Conservation (phyloP, 768 basidiomycete genomes). For the Boletus sensibilis region DNA sequence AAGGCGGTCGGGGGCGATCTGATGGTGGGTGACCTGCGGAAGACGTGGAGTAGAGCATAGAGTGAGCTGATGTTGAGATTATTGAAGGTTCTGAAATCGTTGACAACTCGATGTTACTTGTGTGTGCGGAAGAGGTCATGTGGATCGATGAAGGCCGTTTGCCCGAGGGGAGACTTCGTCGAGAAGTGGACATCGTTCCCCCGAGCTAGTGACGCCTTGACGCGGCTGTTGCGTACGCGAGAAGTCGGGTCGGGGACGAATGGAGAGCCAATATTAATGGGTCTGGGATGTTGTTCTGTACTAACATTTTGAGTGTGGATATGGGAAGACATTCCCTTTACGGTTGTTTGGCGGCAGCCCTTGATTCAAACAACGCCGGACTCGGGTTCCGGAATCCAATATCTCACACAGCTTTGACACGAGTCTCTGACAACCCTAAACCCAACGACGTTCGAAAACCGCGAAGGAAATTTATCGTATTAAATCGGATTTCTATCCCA, state of each 20-base stretch:
- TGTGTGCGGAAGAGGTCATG: constrained; percentile 6
- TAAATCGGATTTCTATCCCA: neutral
- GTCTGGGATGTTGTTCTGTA: neutral
- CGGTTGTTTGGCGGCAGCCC: constrained; percentile 15
- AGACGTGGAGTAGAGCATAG: constrained; percentile 17
- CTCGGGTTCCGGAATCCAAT: neutral
- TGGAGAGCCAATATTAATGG: neutral
- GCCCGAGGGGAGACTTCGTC: constrained; percentile 18
- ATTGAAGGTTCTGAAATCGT: constrained; percentile 13
- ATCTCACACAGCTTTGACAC: neutral
- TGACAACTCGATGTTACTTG: constrained; percentile 18
- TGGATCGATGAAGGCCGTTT: constrained; percentile 21
- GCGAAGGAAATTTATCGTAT: neutral
- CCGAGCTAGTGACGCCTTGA: neutral
- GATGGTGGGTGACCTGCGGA: constrained; percentile 7
- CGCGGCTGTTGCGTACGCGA: neutral
- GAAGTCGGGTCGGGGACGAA: neutral
- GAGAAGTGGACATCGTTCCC: constrained; percentile 28
- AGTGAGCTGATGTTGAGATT: constrained; percentile 25
- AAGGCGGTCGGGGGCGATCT: constrained; percentile 37
- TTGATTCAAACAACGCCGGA: constrained; percentile 18
- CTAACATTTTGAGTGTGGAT: neutral
- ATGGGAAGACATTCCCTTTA: constrained; percentile 21
- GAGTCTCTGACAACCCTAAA: neutral
- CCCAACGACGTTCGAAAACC: too few relatives aligned